These are phyloP conservation scores for Thalassiosira exigua DNA, from an alignment of 352 stramenopile genomes.

Conservation along the genomic window DNA sequence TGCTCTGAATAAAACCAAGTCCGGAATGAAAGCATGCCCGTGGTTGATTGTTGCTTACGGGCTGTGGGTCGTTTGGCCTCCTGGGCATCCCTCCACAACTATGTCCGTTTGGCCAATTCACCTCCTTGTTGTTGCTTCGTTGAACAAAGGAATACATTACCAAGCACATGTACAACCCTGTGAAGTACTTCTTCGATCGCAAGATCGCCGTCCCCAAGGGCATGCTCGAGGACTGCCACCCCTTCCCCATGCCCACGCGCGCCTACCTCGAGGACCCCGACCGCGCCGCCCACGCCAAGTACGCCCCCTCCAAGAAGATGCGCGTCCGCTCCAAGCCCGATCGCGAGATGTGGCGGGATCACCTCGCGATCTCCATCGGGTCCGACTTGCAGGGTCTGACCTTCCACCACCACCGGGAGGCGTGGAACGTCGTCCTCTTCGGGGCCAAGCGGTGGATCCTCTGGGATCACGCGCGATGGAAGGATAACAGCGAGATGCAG, in stretches of 20 bases:
- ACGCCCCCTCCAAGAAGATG: conserved; percentile 36
- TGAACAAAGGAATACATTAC: conserved; percentile 51
- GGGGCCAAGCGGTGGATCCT: conserved; percentile 57
- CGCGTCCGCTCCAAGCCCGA: conserved; percentile 20
- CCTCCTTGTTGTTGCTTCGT: too few species aligned
- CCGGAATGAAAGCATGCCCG: too few species aligned
- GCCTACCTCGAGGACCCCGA: conserved; percentile 17
- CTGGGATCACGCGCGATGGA: conserved; percentile 43
- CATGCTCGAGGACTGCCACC: conserved; percentile 56
- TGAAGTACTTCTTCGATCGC: conserved; percentile 67
- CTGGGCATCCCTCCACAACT: too few species aligned
- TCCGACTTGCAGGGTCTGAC: conserved; percentile 48
- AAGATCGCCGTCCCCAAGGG: conserved; percentile 53
- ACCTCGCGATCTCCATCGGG: conserved; percentile 58
- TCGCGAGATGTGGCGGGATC: conserved; percentile 51
- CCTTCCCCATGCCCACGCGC: conserved; percentile 50
- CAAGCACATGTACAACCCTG: conserved; percentile 58
- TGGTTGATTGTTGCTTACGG: too few species aligned
- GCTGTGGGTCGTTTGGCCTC: too few species aligned
- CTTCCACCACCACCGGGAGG: conserved; percentile 48
- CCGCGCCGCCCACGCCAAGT: conserved; percentile 5
- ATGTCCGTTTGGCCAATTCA: too few species aligned
- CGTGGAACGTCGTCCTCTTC: conserved; percentile 51
- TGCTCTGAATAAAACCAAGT: too few species aligned
- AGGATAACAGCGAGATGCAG: conserved; percentile 27